Conservation (phyloP, 2,329 filamentous ascomycete genomes). For the Trichophyton rubrum region DNA sequence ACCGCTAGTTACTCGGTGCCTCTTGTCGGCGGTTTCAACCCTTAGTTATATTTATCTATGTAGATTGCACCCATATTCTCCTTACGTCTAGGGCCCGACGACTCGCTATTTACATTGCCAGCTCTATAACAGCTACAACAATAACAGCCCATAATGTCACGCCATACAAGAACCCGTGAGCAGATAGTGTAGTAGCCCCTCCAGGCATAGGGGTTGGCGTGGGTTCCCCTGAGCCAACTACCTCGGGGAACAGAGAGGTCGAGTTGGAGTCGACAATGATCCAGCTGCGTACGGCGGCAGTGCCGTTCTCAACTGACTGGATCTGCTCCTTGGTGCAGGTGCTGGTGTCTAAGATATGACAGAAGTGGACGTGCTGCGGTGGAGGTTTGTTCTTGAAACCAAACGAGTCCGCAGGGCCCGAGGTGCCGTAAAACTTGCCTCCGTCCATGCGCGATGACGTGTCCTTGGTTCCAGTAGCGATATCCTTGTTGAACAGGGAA, state of each 20-base stretch:
- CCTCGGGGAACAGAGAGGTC: not conserved
- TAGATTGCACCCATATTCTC: too few relatives aligned
- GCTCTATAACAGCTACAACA: not conserved
- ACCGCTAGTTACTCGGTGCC: too few relatives aligned
- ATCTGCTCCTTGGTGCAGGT: conserved; percentile 2
- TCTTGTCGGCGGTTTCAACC: too few relatives aligned
- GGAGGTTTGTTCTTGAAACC: not conserved
- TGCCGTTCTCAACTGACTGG: not conserved
- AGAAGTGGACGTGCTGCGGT: not conserved
- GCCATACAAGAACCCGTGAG: not conserved
- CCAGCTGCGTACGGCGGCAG: not conserved
- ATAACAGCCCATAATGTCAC: not conserved
- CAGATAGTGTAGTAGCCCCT: not conserved
- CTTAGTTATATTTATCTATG: too few relatives aligned
- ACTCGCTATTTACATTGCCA: not conserved
- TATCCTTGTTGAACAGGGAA: conserved; percentile 21
- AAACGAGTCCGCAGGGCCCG: not conserved
- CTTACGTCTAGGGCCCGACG: too few relatives aligned
- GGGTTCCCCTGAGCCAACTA: not conserved
- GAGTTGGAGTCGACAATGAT: not conserved
- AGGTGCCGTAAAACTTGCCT: not conserved
- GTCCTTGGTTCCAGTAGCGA: conserved; percentile 21
- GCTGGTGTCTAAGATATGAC: not conserved
- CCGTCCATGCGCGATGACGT: not conserved
- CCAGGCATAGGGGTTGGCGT: not conserved